These are phyloP conservation scores for Esteya vermicola DNA, from an alignment of 2,329 filamentous ascomycete species.

Conservation along the genomic window DNA sequence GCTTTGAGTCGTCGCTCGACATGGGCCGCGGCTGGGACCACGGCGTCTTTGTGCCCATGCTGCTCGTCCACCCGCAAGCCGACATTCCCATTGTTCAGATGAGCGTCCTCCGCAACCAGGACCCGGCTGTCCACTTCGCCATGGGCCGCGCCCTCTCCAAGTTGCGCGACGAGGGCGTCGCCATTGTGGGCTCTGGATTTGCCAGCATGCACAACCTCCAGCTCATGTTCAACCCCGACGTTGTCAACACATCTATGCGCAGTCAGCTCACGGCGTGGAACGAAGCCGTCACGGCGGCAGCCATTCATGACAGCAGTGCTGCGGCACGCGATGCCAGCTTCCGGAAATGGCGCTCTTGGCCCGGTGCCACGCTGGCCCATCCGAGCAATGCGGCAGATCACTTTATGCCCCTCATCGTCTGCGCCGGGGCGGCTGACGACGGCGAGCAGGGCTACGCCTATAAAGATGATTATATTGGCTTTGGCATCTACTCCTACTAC, in stretches of 20 bases:
- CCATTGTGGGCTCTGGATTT: conserved; percentile 45
- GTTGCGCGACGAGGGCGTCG: conserved; percentile 38
- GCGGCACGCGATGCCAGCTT: conserved; percentile 25
- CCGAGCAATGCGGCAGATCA: conserved; percentile 40
- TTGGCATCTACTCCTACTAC: conserved; percentile 41
- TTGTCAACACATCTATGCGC: conserved; percentile 15
- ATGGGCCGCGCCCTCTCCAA: conserved; percentile 36
- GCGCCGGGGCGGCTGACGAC: conserved; percentile 33
- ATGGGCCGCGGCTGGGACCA: conserved; percentile 39
- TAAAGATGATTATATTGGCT: conserved; percentile 31
- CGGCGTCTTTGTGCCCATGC: conserved; percentile 44
- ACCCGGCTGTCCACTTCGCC: conserved; percentile 30
- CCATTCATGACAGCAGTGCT: conserved; percentile 18
- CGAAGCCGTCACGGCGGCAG: conserved; percentile 25
- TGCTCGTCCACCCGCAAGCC: conserved; percentile 36
- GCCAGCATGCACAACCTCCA: conserved; percentile 42
- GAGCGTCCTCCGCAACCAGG: conserved; percentile 37
- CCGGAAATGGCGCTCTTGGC: conserved; percentile 30
- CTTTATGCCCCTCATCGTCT: conserved; percentile 44
- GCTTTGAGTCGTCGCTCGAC: conserved; percentile 26
- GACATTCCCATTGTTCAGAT: conserved; percentile 41
- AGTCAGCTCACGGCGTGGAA: conserved; percentile 31
- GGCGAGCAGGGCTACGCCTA: conserved; percentile 27
- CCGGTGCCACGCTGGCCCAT: conserved; percentile 36
- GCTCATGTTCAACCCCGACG: conserved; percentile 23